These are phyloP conservation scores for Aureobasidium pullulans DNA, from an alignment of 2,329 filamentous ascomycete genomes.

Conservation along the genomic window DNA sequence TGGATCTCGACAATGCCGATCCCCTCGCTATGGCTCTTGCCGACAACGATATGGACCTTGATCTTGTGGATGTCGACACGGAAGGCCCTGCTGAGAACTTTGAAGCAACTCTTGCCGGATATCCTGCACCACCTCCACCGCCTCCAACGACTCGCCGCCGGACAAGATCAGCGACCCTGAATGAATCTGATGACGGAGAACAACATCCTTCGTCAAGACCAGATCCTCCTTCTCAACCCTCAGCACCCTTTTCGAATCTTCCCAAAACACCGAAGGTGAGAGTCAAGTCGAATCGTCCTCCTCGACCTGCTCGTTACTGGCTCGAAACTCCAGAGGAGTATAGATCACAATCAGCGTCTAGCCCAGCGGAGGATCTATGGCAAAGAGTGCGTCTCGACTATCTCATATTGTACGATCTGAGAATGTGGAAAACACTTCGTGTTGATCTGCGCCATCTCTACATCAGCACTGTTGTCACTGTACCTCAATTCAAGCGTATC, in stretches of 20 bases:
- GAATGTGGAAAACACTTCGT: constrained; percentile 93
- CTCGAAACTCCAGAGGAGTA: constrained; percentile 69
- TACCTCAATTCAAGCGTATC: constrained; percentile 92
- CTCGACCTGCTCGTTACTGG: constrained; percentile 76
- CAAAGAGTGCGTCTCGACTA: constrained; percentile 86
- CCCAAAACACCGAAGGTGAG: constrained; percentile 68
- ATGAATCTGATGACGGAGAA: constrained; percentile 59
- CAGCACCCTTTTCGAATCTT: constrained; percentile 58
- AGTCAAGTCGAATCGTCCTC: constrained; percentile 40
- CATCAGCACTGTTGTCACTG: constrained; percentile 90
- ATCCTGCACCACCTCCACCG: constrained; percentile 60
- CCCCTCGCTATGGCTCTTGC: constrained; percentile 17
- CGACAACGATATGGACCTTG: constrained; percentile 41
- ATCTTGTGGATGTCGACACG: constrained; percentile 37
- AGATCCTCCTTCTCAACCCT: constrained; percentile 56
- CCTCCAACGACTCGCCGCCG: constrained; percentile 26
- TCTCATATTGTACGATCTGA: constrained; percentile 86
- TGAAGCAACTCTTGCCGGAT: constrained; percentile 71
- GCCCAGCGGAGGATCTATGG: constrained; percentile 76
- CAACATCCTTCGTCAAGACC: constrained; percentile 10
- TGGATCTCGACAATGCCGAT: constrained; percentile 33
- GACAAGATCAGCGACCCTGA: constrained; percentile 6
- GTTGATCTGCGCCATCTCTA: constrained; percentile 88
- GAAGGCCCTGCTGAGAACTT: constrained; percentile 67
- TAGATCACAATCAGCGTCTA: constrained; percentile 36